Percentiles rank a stretch among this genome's conserved stretches.
Evolutionary conservation across 164 flowering plant genomes (phyloP).

Genomic region (Tetrastigma voinierianum): DNA sequence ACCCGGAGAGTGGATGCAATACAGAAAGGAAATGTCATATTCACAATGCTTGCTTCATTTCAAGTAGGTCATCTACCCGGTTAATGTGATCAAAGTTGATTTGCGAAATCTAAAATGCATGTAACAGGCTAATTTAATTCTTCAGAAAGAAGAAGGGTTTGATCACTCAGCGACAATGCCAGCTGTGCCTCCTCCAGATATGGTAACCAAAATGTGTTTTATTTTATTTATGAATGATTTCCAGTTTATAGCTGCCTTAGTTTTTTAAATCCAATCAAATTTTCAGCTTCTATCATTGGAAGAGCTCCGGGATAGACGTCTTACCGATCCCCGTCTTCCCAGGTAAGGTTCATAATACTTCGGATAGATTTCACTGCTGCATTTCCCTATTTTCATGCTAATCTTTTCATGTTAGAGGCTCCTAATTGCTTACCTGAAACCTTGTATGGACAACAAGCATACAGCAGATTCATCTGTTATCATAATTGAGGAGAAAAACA

Average conservation of each 20-base stretch:
- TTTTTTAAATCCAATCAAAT: slow-evolving; percentile 15
- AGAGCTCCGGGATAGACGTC: slow-evolving; percentile 72
- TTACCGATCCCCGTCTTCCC: slow-evolving; percentile 86
- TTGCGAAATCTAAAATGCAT: neutral
- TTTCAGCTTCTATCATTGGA: slow-evolving; percentile 86
- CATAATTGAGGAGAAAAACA: too few relatives aligned
- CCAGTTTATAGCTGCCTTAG: neutral
- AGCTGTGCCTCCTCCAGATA: slow-evolving; percentile 75
- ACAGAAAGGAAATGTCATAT: slow-evolving; percentile 76
- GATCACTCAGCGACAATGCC: slow-evolving; percentile 83
- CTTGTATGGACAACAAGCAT: too few relatives aligned
- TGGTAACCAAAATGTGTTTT: slow-evolving; percentile 34
- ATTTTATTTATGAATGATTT: neutral
- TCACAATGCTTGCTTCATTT: slow-evolving; percentile 86
- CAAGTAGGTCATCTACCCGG: slow-evolving; percentile 44
- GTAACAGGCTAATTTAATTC: slow-evolving; percentile 10
- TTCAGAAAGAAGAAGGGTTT: slow-evolving; percentile 76
- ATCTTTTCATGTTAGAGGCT: too few relatives aligned
- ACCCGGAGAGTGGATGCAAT: slow-evolving; percentile 90
- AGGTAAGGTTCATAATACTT: slow-evolving; percentile 34
- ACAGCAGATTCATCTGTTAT: too few relatives aligned
- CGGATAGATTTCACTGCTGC: neutral
- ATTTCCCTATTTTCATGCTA: too few relatives aligned
- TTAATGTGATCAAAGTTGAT: neutral
- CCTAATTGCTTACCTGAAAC: too few relatives aligned